These are phyloP conservation scores for Niebla homalea DNA, from an alignment of 495 filamentous ascomycete species.

Conservation along the genomic window DNA sequence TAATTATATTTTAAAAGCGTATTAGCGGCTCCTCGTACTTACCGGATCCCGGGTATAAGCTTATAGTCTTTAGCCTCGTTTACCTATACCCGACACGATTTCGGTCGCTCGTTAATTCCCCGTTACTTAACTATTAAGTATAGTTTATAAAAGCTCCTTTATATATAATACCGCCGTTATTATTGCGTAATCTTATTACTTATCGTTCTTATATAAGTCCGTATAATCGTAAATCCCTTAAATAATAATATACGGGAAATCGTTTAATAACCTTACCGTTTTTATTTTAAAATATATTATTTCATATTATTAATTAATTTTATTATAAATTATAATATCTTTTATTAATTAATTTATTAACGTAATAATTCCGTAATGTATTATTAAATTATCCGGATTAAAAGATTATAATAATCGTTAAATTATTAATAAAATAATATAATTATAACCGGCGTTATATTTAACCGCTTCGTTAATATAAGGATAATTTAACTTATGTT, in stretches of 20 bases:
- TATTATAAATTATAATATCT: slow-evolving; percentile 19
- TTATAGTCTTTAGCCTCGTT: no score
- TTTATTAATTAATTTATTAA: slow-evolving; percentile 27
- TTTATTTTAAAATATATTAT: no score
- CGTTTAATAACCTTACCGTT: slow-evolving; percentile 28
- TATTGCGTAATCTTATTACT: slow-evolving; percentile 28
- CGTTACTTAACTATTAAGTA: no score
- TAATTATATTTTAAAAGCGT: no score
- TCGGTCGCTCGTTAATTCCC: no score
- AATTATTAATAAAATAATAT: slow-evolving; percentile 9
- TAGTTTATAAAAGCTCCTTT: slow-evolving; percentile 15
- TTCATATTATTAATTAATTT: no score
- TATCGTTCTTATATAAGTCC: slow-evolving; percentile 26
- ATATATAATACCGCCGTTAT: slow-evolving; percentile 25
- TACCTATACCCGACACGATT: no score
- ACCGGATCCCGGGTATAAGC: no score
- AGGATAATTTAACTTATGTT: slow-evolving; percentile 22
- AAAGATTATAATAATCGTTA: slow-evolving; percentile 7
- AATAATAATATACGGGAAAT: slow-evolving; percentile 26
- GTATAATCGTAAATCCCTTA: slow-evolving; percentile 30
- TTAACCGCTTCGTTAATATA: slow-evolving; percentile 7
- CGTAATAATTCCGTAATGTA: slow-evolving; percentile 24
- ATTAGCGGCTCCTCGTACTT: no score
- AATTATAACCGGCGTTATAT: slow-evolving; percentile 7
- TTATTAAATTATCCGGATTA: slow-evolving; percentile 10